phyloP scores from a whole-genome alignment of 164 flowering plant species.

The Piper betle region DNA sequence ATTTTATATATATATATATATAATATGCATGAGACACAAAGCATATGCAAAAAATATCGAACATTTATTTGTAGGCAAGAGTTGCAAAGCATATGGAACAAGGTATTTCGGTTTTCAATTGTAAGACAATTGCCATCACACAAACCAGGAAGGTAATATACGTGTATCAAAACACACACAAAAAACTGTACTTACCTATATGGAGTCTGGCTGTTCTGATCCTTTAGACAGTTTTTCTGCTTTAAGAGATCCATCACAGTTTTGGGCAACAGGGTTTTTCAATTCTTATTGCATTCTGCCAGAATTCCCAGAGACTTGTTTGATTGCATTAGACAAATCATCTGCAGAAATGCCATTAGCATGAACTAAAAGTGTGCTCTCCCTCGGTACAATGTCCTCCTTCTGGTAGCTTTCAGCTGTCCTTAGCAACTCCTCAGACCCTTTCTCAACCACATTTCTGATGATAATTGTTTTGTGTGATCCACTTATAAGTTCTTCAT shows the following conservation, averaged over 20 bases:
- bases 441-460: constrained; percentile 52
- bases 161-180: no score
- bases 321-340: constrained; percentile 44
- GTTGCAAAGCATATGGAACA: no score
- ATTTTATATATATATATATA: no score
- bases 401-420: constrained; percentile 47
- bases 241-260: neutral
- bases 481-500: constrained; percentile 78
- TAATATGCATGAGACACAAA: no score
- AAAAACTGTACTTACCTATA: no score
- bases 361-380: constrained; percentile 48
- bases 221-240: no score
- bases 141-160: no score
- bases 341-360: constrained; percentile 28
- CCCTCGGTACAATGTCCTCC: constrained; percentile 67
- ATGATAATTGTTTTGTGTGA: constrained; percentile 75
- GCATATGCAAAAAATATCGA: no score
- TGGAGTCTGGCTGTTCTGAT: no score
- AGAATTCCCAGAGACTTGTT: constrained; percentile 24
- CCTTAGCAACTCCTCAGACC: constrained; percentile 65
- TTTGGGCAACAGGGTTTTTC: neutral
- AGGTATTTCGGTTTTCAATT: no score
- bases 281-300: constrained; percentile 1
- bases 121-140: no score
- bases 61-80: no score